phyloP scores from a whole-genome alignment of 495 filamentous ascomycete species.

The Staphylotrichum tortipilum region DNA sequence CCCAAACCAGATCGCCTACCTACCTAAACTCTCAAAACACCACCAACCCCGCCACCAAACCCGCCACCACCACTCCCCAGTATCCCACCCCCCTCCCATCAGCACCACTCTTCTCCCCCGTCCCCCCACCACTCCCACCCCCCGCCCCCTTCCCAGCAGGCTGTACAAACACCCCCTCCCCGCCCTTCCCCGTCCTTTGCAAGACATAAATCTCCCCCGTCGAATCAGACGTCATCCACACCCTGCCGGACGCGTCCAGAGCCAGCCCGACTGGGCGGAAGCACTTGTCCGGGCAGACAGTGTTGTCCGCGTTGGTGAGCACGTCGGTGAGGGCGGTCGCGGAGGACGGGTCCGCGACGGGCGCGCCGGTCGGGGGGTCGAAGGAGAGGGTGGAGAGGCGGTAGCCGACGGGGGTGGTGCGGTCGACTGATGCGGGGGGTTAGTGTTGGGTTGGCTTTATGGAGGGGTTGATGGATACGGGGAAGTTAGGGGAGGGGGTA shows the following conservation, averaged over 20 bases:
- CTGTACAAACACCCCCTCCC: conserved; percentile 4
- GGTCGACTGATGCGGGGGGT: conserved; percentile 34
- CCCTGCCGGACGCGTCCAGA: conserved; percentile 32
- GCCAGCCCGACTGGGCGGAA: conserved; percentile 45
- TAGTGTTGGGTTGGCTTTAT: too few relatives aligned
- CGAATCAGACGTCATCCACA: conserved; percentile 42
- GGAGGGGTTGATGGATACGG: too few relatives aligned
- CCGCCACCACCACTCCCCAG: not conserved
- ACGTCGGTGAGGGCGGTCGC: conserved; percentile 35
- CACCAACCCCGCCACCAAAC: conserved; percentile 2
- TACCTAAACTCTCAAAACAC: not conserved
- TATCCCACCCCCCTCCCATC: conserved; percentile 2
- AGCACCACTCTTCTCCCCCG: not conserved
- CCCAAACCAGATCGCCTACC: too few relatives aligned
- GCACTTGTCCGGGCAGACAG: conserved; percentile 38
- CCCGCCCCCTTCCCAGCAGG: not conserved
- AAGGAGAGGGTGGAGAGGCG: conserved; percentile 36
- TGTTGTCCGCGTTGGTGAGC: conserved; percentile 36
- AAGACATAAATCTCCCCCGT: conserved; percentile 48
- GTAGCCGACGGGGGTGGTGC: conserved; percentile 42
- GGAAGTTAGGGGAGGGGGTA: not conserved
- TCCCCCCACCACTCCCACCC: not conserved
- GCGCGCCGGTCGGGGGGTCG: conserved; percentile 29
- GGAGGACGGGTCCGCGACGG: conserved; percentile 26
- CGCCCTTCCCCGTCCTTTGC: conserved; percentile 1